A percentile compares a stretch with the other conserved stretches of the same genome.
These are phyloP conservation scores for Lipomyces spencermartinsiae DNA, from an alignment of 805 yeast genomes.

Conservation along the genomic window DNA sequence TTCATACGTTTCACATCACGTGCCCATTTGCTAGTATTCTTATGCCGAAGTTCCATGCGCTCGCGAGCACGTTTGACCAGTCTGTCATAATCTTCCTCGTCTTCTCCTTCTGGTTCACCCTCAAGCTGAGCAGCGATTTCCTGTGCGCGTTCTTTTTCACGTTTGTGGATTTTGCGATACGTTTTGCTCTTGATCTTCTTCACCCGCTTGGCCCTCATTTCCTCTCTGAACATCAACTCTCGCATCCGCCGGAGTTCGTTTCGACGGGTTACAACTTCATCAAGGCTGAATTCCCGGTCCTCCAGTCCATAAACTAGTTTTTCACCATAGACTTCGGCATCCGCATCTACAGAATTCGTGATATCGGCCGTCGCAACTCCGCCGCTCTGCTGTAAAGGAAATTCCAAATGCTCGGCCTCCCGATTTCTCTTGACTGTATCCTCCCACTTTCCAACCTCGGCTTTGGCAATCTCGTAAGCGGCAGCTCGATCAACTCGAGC, in stretches of 20 bases:
- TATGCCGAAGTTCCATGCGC: slow-evolving; percentile 90
- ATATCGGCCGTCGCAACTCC: slow-evolving; percentile 15
- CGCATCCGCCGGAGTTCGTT: slow-evolving; percentile 89
- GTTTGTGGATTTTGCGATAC: slow-evolving; percentile 83
- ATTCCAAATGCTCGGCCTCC: slow-evolving; percentile 81
- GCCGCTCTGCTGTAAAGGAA: slow-evolving; percentile 63
- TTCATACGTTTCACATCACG: slow-evolving; percentile 88
- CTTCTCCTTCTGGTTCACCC: slow-evolving; percentile 49
- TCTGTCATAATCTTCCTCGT: slow-evolving; percentile 55
- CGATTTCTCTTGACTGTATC: slow-evolving; percentile 80
- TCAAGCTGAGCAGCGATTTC: slow-evolving; percentile 59
- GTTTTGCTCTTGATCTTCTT: slow-evolving; percentile 95
- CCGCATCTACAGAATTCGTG: slow-evolving; percentile 15
- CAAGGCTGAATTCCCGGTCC: slow-evolving; percentile 77
- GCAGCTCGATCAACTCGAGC: slow-evolving; percentile 84
- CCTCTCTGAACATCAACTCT: slow-evolving; percentile 95
- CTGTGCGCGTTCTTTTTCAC: slow-evolving; percentile 73
- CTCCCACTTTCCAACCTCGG: slow-evolving; percentile 87
- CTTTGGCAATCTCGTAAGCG: slow-evolving; percentile 87
- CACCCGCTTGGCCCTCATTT: slow-evolving; percentile 84
- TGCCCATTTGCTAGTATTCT: slow-evolving; percentile 89
- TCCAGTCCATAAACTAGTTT: slow-evolving; percentile 73
- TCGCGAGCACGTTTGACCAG: slow-evolving; percentile 84
- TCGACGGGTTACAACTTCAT: slow-evolving; percentile 77
- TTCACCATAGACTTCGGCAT: slow-evolving; percentile 51